Percentiles rank a stretch among this genome's conserved stretches.
Evolutionary conservation across 169 alveolate species (phyloP).

Genomic region (Eimeria brunetti): DNA sequence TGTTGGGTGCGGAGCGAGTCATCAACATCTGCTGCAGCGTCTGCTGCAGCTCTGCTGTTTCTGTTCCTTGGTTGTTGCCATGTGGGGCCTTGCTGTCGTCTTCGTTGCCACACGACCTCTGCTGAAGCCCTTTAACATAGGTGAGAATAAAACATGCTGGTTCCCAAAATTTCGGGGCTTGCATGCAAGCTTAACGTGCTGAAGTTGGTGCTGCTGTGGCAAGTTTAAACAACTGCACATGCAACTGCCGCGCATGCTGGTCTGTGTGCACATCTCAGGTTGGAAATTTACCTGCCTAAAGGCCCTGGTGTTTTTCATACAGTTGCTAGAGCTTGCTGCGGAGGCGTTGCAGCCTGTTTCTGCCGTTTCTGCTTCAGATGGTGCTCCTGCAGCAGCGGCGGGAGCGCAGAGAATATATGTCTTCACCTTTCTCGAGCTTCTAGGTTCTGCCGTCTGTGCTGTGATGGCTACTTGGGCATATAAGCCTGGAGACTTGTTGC

Average conservation of each 20-base stretch:
- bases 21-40: conserved; percentile 50
- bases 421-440: conserved; percentile 53
- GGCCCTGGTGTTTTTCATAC: conserved; percentile 70
- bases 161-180: not conserved
- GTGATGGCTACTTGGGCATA: conserved; percentile 64
- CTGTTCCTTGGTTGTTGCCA: conserved; percentile 30
- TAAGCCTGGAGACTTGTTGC: conserved; percentile 38
- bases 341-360: conserved; percentile 39
- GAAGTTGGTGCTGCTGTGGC: not conserved
- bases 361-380: not conserved
- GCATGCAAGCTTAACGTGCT: not conserved
- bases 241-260: not conserved
- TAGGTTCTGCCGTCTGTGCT: conserved; percentile 54
- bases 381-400: conserved; percentile 45
- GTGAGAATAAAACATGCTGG: not conserved
- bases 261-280: conserved; percentile 50
- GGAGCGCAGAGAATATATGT: conserved; percentile 39
- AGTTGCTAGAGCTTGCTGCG: conserved; percentile 51
- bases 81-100: conserved; percentile 74
- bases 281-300: conserved; percentile 59
- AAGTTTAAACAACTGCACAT: not conserved
- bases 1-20: not conserved
- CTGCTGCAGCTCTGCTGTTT: conserved; percentile 67
- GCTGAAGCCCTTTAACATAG: conserved; percentile 51
- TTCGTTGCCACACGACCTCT: conserved; percentile 65